Evolutionary conservation across 805 yeast species (phyloP), one percentile per base, ranked within the genome.

Genomic region (Vanderwaltozyma polyspora): DNA sequence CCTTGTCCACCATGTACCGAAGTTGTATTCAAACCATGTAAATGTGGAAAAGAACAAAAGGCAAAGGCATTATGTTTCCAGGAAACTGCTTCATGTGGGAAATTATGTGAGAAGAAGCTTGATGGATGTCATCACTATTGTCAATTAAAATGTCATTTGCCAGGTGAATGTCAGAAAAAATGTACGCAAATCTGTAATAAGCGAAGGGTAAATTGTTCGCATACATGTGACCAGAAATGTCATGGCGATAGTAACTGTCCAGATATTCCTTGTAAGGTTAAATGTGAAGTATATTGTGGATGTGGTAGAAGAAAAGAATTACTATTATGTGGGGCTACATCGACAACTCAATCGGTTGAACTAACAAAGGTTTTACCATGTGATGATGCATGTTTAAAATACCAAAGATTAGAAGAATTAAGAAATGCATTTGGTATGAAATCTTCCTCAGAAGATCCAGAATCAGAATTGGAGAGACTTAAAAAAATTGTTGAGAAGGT

Each of bases 1-100:
- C 48, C 58, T 3, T 86, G 96, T 56, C 94, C 94, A 0, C 74
- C 74, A 40, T 86, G 95, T 57, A 81, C 93, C 0, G 63, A 61
- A 19, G 47, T 72, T 6, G 77, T 76, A 2, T 60, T 64, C 19
- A 76, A 72, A 43, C 43, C 41, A 16, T 81, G 93, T 52, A 66
- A 68, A 43, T 81, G 91, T 63, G 82, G 81, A 3, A 62, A 67
- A 41, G 45, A 51, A 9, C 57, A 59, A 4, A 42, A 47, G 17
- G 66, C 83, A 8, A 67, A 73, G 23, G 79, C 80, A 13, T 72
- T 80, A 18, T 71, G 96, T 59, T 78, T 76, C 32, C 83, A 78
- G 41, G 64, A 65, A 3, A 65, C 63, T 19, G 85, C 79, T 0
- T 74, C 83, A 3, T 86, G 96, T 58, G 76, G 79, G 26, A 62